These are phyloP conservation scores for Lentinula boryana DNA, from an alignment of 768 basidiomycete genomes.

Conservation along the genomic window DNA sequence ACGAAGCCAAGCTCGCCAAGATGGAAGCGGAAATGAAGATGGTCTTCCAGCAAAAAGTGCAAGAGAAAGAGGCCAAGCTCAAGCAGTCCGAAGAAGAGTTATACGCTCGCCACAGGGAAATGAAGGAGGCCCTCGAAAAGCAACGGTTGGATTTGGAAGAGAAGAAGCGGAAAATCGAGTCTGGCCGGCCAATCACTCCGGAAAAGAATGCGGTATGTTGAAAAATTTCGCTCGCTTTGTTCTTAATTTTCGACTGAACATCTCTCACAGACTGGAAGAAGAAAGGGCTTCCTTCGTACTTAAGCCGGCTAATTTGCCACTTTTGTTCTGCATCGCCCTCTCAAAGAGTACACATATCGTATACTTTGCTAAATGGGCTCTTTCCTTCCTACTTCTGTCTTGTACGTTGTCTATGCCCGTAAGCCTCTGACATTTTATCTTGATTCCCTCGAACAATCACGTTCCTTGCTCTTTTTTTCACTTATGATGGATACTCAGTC, in stretches of 20 bases:
- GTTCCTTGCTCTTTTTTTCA: not conserved
- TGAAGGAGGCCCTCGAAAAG: constrained; percentile 99
- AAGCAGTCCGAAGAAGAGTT: constrained; percentile 99
- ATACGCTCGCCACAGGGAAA: constrained; percentile 97
- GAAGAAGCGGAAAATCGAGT: constrained; percentile 95
- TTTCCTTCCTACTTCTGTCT: constrained; percentile 25
- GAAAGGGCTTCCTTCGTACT: constrained; percentile 73
- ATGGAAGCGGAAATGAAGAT: constrained; percentile 99
- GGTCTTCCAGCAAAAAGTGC: constrained; percentile 99
- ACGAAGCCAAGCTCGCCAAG: constrained; percentile 97
- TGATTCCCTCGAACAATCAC: constrained; percentile 49
- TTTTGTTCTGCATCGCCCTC: constrained; percentile 5
- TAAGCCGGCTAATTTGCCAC: constrained; percentile 30
- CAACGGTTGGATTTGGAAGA: constrained; percentile 94
- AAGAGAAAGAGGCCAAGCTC: constrained; percentile 98
- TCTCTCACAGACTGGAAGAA: constrained; percentile 45
- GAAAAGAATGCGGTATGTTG: constrained; percentile 80
- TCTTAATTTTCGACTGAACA: constrained; percentile 11
- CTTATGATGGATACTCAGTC: constrained; percentile 50
- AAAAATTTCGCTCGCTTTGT: not conserved
- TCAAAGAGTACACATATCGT: not conserved
- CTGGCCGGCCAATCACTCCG: constrained; percentile 89
- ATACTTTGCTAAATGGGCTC: not conserved
- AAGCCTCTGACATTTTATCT: constrained; percentile 32
- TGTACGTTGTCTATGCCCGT: constrained; percentile 25